Evolutionary conservation across 768 basidiomycete species (phyloP), one percentile per base, ranked within the genome.

Genomic region (Cystobasidiopsis lactophilus): DNA sequence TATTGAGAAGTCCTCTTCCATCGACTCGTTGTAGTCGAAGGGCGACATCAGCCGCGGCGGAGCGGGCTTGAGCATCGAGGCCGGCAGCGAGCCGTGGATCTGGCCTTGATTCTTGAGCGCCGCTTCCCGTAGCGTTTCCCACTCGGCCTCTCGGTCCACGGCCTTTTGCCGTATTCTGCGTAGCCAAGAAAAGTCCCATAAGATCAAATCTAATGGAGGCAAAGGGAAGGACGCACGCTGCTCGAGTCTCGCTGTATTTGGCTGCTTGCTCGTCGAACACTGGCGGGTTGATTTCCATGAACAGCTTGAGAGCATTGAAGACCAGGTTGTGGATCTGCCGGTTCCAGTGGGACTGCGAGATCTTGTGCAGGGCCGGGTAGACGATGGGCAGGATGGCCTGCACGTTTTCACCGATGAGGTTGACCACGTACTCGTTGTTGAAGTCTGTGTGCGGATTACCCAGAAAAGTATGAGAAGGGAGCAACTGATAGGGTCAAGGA

Each of bases 301-400:
- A 91, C 53, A 96, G 66, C 67, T 91, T 96, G 65, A 98, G 71
- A 2, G 93, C 93, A 65, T 96, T 95, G 69, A 93, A 96, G 27
- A 96, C 89, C 85, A 96, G 89, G 57, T 85, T 85, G 60, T 98
- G 93, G 61, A 96, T 98, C 44, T 93, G 96, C 91, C 93, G 74
- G 70, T 98, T 98, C 93, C 93, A 98, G 67, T 98, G 93, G 21
- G 83, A 78, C 67, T 83, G 86, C 43, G 89, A 95, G 67, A 95
- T 96, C 39, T 79, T 80, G 66, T 91, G 95, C 57, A 98, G 68
- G 5, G 89, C 82, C 27, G 91, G 86, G 72, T 96, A 98, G 48
- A 98, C 88, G 63, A 98, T 85, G 5, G 93, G 93, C 29, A 98
- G 73, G 54, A 98, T 77, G 57, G 79, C 68, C 23, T 76, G 67